A percentile compares a stretch with the other conserved stretches of the same genome.
Evolutionary conservation across 1,284 basidiomycete species (phyloP).

Genomic region (Apiotrichum sp.): DNA sequence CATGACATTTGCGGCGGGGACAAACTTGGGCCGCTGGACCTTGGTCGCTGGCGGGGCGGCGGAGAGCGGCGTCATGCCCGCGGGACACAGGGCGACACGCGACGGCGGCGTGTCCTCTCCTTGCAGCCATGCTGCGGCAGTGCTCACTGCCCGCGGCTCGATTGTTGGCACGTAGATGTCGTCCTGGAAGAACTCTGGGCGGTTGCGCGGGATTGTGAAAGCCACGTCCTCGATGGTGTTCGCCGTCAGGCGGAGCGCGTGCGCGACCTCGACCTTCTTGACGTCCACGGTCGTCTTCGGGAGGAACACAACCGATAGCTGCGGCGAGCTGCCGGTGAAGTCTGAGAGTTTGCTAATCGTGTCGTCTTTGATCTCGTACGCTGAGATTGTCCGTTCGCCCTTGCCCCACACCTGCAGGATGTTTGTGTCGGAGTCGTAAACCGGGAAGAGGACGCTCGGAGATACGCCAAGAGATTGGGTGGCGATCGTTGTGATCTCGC

Average conservation of each 20-base stretch:
- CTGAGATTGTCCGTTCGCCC: constrained; percentile 48
- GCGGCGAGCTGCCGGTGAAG: constrained; percentile 40
- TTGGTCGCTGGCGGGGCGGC: constrained; percentile 29
- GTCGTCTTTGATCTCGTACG: constrained; percentile 42
- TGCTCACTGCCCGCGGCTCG: constrained; percentile 11
- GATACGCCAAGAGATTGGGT: constrained; percentile 47
- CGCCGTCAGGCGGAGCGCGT: constrained; percentile 43
- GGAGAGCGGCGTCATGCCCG: constrained; percentile 43
- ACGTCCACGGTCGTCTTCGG: constrained; percentile 47
- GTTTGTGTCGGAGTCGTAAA: constrained; percentile 48
- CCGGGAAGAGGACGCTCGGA: constrained; percentile 49
- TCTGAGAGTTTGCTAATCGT: constrained; percentile 41
- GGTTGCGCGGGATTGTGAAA: constrained; percentile 48
- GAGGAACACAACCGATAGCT: constrained; percentile 46
- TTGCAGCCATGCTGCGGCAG: constrained; percentile 35
- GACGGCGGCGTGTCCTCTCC: constrained; percentile 24
- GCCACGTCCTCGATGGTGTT: constrained; percentile 47
- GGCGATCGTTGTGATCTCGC: constrained; percentile 25
- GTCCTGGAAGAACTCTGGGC: constrained; percentile 51
- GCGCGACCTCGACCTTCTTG: constrained; percentile 47
- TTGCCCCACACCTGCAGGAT: constrained; percentile 50
- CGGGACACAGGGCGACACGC: constrained; percentile 36
- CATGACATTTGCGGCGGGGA: constrained; percentile 37
- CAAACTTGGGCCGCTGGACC: constrained; percentile 33
- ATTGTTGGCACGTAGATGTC: constrained; percentile 49